Percentiles rank a stretch among this genome's conserved stretches.
These are phyloP conservation scores for Boletus bicolor DNA, from an alignment of 768 basidiomycete genomes.

Conservation along the genomic window DNA sequence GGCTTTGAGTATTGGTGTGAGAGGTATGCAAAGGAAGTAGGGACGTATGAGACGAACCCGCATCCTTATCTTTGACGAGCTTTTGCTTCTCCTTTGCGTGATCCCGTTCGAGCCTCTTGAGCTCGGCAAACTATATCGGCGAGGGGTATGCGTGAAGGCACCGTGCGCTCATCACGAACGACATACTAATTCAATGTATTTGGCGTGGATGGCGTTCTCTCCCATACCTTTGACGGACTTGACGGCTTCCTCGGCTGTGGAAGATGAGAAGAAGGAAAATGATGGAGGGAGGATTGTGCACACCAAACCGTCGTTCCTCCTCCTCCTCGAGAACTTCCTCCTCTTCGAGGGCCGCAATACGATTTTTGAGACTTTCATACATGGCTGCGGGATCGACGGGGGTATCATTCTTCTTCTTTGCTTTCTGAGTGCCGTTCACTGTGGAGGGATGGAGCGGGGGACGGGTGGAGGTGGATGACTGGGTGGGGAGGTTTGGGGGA, in stretches of 20 bases:
- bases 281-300: constrained; percentile 24
- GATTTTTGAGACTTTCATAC: constrained; percentile 85
- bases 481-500: constrained; percentile 34
- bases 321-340: constrained; percentile 86
- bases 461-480: constrained; percentile 33
- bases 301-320: constrained; percentile 77
- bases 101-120: constrained; percentile 83
- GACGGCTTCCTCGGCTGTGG: constrained; percentile 80
- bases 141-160: constrained; percentile 22
- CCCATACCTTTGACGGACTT: constrained; percentile 80
- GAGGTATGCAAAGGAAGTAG: constrained; percentile 6
- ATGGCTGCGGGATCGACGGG: constrained; percentile 80
- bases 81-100: constrained; percentile 93
- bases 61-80: constrained; percentile 85
- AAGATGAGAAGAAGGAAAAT: constrained; percentile 11
- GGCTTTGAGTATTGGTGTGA: constrained; percentile 41
- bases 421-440: constrained; percentile 41
- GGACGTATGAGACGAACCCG: constrained; percentile 46
- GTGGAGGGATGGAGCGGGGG: constrained; percentile 32
- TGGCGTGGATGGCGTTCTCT: constrained; percentile 78
- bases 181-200: constrained; percentile 85
- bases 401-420: constrained; percentile 65
- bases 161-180: constrained; percentile 14
- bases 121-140: constrained; percentile 71
- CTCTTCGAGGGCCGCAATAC: constrained; percentile 87